phyloP scores from a whole-genome alignment of 768 basidiomycete species.

The Lentinula sp. region DNA sequence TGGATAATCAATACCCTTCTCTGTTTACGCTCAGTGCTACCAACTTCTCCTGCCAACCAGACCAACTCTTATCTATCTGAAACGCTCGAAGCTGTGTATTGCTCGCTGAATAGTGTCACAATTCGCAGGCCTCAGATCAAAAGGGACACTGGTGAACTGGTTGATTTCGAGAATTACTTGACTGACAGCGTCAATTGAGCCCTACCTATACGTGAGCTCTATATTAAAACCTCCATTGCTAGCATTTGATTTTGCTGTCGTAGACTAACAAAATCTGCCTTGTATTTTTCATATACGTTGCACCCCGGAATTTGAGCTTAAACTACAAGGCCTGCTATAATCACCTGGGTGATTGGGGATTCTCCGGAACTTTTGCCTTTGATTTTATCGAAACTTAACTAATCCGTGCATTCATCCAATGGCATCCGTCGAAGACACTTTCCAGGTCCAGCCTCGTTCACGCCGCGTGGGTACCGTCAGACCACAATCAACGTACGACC shows the following conservation, averaged over 20 bases:
- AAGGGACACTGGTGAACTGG: neutral
- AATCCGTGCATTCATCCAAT: slow-evolving; percentile 3
- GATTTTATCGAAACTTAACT: neutral
- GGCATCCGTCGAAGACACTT: neutral
- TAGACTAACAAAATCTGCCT: neutral
- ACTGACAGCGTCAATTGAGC: neutral
- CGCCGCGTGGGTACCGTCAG: slow-evolving; percentile 38
- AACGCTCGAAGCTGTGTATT: neutral
- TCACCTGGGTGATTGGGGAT: neutral
- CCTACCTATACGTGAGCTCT: slow-evolving; percentile 33
- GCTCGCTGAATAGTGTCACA: neutral
- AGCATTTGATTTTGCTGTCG: neutral
- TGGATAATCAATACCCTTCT: neutral
- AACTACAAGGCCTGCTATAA: neutral
- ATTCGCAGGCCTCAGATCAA: neutral
- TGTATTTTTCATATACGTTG: neutral
- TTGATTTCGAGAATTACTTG: neutral
- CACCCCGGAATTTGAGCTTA: neutral
- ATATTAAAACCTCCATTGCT: slow-evolving; percentile 18
- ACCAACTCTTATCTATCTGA: neutral
- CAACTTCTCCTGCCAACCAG: neutral
- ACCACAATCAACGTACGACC: slow-evolving; percentile 27
- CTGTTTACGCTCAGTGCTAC: neutral
- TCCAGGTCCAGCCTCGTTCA: slow-evolving; percentile 28
- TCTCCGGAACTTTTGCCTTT: neutral